Conservation (phyloP, 495 filamentous ascomycete genomes). For the Annulohypoxylon moriforme region DNA sequence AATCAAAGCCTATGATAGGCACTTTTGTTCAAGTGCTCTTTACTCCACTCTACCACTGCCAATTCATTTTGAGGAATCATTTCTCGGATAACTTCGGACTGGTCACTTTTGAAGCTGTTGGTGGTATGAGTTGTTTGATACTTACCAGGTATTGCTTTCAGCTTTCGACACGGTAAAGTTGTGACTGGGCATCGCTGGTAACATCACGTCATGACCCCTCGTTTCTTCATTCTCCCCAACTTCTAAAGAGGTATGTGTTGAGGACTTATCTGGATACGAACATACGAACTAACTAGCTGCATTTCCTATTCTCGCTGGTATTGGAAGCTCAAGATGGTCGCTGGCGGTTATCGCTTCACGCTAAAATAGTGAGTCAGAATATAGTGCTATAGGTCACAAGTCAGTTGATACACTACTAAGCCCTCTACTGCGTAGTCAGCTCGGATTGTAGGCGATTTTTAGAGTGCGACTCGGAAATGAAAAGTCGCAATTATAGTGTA, state of each 20-base stretch:
- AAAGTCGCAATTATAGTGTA: not conserved
- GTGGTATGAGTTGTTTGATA: not conserved
- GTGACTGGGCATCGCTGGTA: not conserved
- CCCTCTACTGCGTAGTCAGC: slow-evolving; percentile 2
- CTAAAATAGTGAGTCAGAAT: slow-evolving; percentile 19
- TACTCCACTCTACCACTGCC: slow-evolving; percentile 5
- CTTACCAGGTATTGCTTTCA: not conserved
- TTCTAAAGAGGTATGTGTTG: not conserved
- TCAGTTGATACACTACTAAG: not conserved
- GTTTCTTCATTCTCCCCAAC: not conserved
- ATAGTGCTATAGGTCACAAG: not conserved
- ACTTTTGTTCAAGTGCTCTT: not conserved
- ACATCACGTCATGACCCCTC: not conserved
- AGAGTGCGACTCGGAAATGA: not conserved
- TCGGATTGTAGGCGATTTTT: not conserved
- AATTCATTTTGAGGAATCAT: too few species aligned
- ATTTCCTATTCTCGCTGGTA: not conserved
- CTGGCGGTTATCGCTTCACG: slow-evolving; percentile 11
- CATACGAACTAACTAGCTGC: not conserved
- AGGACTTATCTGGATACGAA: not conserved
- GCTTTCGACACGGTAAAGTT: not conserved
- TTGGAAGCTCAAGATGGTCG: not conserved
- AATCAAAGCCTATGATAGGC: not conserved
- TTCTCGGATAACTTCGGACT: not conserved
- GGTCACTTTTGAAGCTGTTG: slow-evolving; percentile 7